Percentiles rank a stretch among this genome's conserved stretches.
These are phyloP conservation scores for Pezicula neosporulosa DNA, from an alignment of 2,329 filamentous ascomycete species.

Conservation along the genomic window DNA sequence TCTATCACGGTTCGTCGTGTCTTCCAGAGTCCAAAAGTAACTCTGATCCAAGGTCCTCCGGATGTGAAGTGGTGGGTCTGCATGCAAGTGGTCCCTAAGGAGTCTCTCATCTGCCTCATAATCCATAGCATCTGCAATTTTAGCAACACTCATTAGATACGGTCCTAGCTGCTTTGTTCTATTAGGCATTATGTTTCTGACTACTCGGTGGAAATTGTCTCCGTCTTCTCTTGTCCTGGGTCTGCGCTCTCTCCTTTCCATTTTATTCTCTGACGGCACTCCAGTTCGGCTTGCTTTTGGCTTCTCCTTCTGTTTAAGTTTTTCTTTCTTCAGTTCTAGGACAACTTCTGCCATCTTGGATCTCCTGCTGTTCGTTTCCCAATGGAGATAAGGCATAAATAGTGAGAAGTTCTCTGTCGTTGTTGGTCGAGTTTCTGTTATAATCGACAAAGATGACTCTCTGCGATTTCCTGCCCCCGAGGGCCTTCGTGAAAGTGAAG, in stretches of 20 bases:
- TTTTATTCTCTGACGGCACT: background rate
- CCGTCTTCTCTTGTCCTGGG: background rate
- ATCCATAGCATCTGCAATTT: slow-evolving; percentile 11
- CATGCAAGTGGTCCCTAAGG: slow-evolving; percentile 11
- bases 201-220: background rate
- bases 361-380: slow-evolving; percentile 13
- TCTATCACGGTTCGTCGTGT: slow-evolving; percentile 35
- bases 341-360: slow-evolving; percentile 2
- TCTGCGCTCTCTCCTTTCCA: background rate
- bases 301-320: background rate
- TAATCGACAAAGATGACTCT: background rate
- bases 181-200: background rate
- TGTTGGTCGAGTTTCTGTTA: background rate
- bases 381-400: slow-evolving; percentile 14
- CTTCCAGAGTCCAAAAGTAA: slow-evolving; percentile 37
- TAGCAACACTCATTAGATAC: slow-evolving; percentile 12
- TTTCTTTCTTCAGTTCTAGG: background rate
- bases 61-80: slow-evolving; percentile 33
- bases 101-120: slow-evolving; percentile 14
- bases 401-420: slow-evolving; percentile 8
- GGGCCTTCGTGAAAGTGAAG: background rate
- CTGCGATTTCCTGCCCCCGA: background rate
- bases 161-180: slow-evolving; percentile 8
- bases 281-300: background rate
- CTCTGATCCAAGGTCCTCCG: slow-evolving; percentile 44